Conservation (phyloP, 768 basidiomycete species). For the Multifurca ochricompacta region DNA sequence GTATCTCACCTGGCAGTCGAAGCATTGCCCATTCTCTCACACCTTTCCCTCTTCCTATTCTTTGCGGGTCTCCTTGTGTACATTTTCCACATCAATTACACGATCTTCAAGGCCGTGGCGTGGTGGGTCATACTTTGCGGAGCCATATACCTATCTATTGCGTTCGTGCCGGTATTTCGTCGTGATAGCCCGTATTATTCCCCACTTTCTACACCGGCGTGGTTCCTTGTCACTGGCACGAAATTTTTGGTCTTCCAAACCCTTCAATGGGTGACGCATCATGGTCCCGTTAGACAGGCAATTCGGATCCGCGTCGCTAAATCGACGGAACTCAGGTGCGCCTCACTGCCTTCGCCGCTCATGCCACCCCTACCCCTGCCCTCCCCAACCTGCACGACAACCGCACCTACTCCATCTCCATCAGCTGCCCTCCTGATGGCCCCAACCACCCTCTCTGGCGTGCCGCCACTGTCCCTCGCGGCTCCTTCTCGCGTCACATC, state of each 20-base stretch:
- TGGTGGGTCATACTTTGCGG: background rate
- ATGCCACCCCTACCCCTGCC: too few relatives aligned
- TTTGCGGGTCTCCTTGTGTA: conserved; percentile 6
- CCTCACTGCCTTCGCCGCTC: too few relatives aligned
- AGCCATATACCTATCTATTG: background rate
- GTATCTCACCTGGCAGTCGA: background rate
- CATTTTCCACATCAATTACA: background rate
- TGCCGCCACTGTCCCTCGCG: too few relatives aligned
- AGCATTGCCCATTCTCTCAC: background rate
- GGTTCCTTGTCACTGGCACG: background rate
- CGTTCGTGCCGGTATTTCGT: background rate
- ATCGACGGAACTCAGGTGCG: background rate
- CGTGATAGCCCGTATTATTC: background rate
- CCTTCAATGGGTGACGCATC: background rate
- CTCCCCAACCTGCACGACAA: too few relatives aligned
- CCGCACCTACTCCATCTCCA: too few relatives aligned
- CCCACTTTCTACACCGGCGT: background rate
- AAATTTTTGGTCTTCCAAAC: background rate
- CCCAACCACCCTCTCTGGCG: too few relatives aligned
- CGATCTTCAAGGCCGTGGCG: background rate
- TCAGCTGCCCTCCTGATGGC: too few relatives aligned
- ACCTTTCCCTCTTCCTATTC: background rate
- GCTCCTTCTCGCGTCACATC: too few relatives aligned
- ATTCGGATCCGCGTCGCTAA: background rate
- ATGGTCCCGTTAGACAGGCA: background rate